Base-by-base conservation (phyloP, 1,284 basidiomycete genomes). In the Ceratobasidium sp. region DNA sequence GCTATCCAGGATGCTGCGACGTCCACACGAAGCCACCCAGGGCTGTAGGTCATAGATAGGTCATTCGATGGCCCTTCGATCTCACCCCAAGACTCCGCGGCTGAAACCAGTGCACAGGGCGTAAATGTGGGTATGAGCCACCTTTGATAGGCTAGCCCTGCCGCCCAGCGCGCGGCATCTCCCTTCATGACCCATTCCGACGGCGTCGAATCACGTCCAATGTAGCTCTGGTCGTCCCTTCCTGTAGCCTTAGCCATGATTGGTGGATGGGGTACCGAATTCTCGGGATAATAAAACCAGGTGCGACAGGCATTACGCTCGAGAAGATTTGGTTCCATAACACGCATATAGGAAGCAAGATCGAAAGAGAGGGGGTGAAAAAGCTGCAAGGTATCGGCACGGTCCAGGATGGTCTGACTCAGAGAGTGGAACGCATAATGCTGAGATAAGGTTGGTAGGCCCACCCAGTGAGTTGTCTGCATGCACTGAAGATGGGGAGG, bases 381-480 rank as follows among this genome's bases (percentile, higher is more conserved):
- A 11, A 67, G 41, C 21, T 54, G 35, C 18, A 67, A 32, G 6
- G 52, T 18, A 21, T 67, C 41, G 14, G 72, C 72, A 46, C 52
- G 63, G 2, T 32, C 23, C 7, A 66, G 58, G 23, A 73, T 57
- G 5, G 28, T 28, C 4, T 35, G 23, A 2, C 43, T 23, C 8
- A 18, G 14, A 16, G 28, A 23, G 16, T n/a, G 21, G 61, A 85
- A 80, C 18, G 72, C 77, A 52, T 79, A 74, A 64, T 83, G 81
- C 55, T 86, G 85, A 75, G 76, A 59, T 66, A 75, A 0, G 54
- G 76, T 0, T 1, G 80, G 76, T 9, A 82, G 72, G 14, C 64
- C n/a, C 0, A 46, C 13, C 85, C 85, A 86, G 11, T 75, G 26
- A 0, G 83, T 79, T 7, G 76, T 80, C 73, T 85, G 82, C 84